A percentile compares a stretch with the other conserved stretches of the same genome.
Conservation (phyloP, 208 protist genomes). For the Leishmania guyanensis region DNA sequence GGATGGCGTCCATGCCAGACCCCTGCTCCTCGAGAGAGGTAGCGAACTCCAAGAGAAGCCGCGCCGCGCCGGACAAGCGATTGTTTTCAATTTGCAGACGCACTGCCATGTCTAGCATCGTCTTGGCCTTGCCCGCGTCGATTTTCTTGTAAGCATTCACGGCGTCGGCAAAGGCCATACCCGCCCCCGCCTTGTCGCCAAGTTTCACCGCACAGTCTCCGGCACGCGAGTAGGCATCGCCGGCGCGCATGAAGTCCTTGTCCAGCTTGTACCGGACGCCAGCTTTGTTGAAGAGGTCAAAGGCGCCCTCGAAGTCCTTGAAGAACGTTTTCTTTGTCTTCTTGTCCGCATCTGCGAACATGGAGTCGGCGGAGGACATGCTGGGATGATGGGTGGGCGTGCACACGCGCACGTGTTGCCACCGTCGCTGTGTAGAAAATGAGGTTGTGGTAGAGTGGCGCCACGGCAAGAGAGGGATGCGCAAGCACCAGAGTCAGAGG, state of each 20-base stretch:
- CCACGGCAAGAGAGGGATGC: background rate
- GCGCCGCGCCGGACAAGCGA: slow-evolving; percentile 57
- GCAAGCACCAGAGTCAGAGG: background rate
- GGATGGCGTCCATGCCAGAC: slow-evolving; percentile 61
- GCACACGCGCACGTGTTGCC: background rate
- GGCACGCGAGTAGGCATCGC: slow-evolving; percentile 70
- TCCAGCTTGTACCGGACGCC: slow-evolving; percentile 73
- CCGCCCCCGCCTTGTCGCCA: slow-evolving; percentile 49
- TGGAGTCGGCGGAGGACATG: slow-evolving; percentile 51
- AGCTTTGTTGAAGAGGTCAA: slow-evolving; percentile 81
- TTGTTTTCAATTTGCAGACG: slow-evolving; percentile 78
- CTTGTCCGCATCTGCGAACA: slow-evolving; percentile 73
- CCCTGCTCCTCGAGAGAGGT: slow-evolving; percentile 60
- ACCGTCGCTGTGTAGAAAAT: background rate
- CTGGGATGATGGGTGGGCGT: background rate
- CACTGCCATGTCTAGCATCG: slow-evolving; percentile 70
- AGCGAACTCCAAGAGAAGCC: slow-evolving; percentile 75
- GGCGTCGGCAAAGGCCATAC: slow-evolving; percentile 53
- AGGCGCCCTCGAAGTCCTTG: slow-evolving; percentile 81
- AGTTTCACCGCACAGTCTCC: slow-evolving; percentile 71
- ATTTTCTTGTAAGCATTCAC: slow-evolving; percentile 69
- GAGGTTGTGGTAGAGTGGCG: background rate
- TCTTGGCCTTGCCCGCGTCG: slow-evolving; percentile 58
- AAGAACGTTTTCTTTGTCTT: slow-evolving; percentile 84
- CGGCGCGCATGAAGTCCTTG: slow-evolving; percentile 76